These are phyloP conservation scores for Lasiodiplodia theobromae DNA, from an alignment of 2,329 filamentous ascomycete species.

Conservation along the genomic window DNA sequence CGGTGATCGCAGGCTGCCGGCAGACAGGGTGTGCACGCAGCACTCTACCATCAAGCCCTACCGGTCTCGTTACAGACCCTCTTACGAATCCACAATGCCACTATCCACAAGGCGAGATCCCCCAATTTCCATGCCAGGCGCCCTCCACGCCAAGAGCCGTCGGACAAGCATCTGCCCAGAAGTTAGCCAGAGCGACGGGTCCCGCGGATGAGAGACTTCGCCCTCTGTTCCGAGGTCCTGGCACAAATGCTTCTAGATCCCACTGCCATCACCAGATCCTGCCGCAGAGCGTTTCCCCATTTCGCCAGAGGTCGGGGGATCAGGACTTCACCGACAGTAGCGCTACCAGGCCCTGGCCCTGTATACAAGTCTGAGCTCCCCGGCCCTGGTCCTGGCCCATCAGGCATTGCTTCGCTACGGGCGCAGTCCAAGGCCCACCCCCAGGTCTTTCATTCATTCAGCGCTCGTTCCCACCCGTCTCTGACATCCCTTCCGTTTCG, in stretches of 20 bases:
- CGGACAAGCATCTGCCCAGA: background rate
- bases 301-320: background rate
- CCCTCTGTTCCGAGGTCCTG: background rate
- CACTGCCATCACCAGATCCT: background rate
- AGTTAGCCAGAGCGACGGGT: background rate
- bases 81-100: constrained; percentile 6
- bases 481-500: constrained; percentile 9
- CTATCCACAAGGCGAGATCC: constrained; percentile 8
- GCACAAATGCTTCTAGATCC: background rate
- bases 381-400: constrained; percentile 9
- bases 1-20: constrained; percentile 11
- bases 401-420: constrained; percentile 17
- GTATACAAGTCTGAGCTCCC: constrained; percentile 17
- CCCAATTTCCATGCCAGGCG: constrained; percentile 2
- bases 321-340: constrained; percentile 9
- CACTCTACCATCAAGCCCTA: background rate
- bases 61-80: constrained; percentile 18
- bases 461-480: constrained; percentile 14
- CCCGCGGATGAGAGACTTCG: background rate
- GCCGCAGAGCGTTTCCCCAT: background rate
- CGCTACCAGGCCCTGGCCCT: background rate
- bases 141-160: background rate
- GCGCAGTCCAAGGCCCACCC: constrained; percentile 11
- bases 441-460: constrained; percentile 21
- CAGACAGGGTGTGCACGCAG: constrained; percentile 15